Conservation (phyloP, 352 stramenopile genomes). For the Blastocystis hominis region DNA sequence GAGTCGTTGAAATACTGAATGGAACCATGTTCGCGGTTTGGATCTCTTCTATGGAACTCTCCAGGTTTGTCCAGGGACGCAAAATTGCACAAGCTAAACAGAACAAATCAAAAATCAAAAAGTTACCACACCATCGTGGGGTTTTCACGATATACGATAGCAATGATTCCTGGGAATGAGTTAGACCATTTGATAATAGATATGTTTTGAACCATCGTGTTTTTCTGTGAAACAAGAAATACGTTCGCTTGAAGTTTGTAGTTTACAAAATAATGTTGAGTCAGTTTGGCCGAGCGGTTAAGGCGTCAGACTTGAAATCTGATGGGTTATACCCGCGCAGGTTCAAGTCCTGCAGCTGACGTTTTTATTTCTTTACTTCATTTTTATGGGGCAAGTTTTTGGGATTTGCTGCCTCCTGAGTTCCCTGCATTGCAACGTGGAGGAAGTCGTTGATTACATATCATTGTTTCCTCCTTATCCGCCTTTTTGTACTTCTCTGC, state of each 20-base stretch:
- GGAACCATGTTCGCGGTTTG: slow-evolving; percentile 21
- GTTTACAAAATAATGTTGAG: background rate
- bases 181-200: slow-evolving; percentile 40
- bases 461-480: slow-evolving; percentile 24
- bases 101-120: background rate
- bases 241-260: background rate
- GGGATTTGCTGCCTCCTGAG: slow-evolving; percentile 1
- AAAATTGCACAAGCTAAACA: background rate
- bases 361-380: background rate
- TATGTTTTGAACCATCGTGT: background rate
- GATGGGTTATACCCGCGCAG: slow-evolving; percentile 26
- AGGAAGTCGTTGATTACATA: background rate
- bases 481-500: background rate
- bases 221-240: background rate
- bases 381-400: slow-evolving; percentile 26
- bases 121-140: slow-evolving; percentile 2
- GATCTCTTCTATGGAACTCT: slow-evolving; percentile 25
- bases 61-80: background rate
- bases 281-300: slow-evolving; percentile 54
- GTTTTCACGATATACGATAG: slow-evolving; percentile 1
- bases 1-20: slow-evolving; percentile 34
- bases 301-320: slow-evolving; percentile 56
- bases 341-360: slow-evolving; percentile 47
- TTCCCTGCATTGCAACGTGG: background rate
- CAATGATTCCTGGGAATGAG: slow-evolving; percentile 21